Conservation (phyloP, 179 eudicot species). For the Amaranthus tricolor region DNA sequence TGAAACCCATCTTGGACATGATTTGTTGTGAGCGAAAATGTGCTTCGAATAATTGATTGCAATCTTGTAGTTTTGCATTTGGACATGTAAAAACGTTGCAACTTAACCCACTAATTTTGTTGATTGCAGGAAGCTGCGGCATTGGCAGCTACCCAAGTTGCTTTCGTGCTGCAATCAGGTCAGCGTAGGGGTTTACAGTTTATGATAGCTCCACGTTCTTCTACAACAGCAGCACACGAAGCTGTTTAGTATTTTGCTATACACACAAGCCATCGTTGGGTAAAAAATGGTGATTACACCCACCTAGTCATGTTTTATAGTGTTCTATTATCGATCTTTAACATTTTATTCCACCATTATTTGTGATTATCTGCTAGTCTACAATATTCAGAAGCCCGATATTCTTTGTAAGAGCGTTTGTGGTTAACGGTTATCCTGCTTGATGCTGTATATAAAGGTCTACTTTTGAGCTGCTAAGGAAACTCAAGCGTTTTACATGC, state of each 20-base stretch:
- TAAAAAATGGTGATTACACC: slow-evolving; percentile 9
- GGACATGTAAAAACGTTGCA: too few species aligned
- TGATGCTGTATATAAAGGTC: slow-evolving; percentile 22
- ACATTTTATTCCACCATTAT: background rate
- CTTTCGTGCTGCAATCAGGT: slow-evolving; percentile 81
- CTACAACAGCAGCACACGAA: slow-evolving; percentile 35
- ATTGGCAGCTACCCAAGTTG: slow-evolving; percentile 83
- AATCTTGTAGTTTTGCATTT: background rate
- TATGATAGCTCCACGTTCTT: slow-evolving; percentile 53
- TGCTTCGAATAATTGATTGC: background rate
- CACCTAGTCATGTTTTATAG: background rate
- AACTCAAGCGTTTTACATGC: background rate
- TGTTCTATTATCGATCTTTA: background rate
- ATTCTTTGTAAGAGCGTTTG: slow-evolving; percentile 11
- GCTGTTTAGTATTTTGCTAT: slow-evolving; percentile 30
- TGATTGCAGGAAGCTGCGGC: slow-evolving; percentile 79
- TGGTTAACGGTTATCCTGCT: background rate
- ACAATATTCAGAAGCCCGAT: slow-evolving; percentile 3
- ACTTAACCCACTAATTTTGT: background rate
- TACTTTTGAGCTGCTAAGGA: slow-evolving; percentile 7
- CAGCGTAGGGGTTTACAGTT: slow-evolving; percentile 70
- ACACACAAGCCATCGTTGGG: background rate
- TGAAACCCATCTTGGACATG: background rate
- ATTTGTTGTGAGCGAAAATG: background rate
- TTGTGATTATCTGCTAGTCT: slow-evolving; percentile 5